Percentiles rank a stretch among this genome's conserved stretches.
Evolutionary conservation across 1,139 yeast species (phyloP).

Genomic region (Debaryomyces coudertii): DNA sequence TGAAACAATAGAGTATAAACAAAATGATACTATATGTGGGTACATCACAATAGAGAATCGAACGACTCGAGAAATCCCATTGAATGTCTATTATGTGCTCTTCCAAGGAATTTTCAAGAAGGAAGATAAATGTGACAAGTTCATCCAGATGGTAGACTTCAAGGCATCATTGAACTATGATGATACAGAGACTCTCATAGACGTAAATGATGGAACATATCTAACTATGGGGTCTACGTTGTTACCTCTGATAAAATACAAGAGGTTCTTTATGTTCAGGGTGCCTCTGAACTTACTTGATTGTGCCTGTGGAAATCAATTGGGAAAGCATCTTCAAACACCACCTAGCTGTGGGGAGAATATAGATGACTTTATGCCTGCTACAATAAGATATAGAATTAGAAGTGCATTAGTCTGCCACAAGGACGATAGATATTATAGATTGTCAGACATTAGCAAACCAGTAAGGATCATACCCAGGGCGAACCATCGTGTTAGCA

Average conservation of each 20-base stretch:
- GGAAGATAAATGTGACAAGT: slow-evolving; percentile 21
- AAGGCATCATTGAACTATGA: slow-evolving; percentile 37
- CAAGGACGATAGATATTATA: slow-evolving; percentile 9
- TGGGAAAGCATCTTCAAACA: slow-evolving; percentile 1
- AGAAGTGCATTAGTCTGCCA: slow-evolving; percentile 1
- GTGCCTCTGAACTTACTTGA: slow-evolving; percentile 44
- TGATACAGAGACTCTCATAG: slow-evolving; percentile 15
- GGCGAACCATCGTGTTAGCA: neutral
- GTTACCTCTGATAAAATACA: slow-evolving; percentile 33
- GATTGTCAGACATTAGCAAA: neutral
- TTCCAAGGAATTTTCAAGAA: slow-evolving; percentile 39
- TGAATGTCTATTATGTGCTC: slow-evolving; percentile 44
- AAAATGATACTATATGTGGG: slow-evolving; percentile 45
- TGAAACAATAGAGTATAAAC: slow-evolving; percentile 38
- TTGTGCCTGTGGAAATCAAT: slow-evolving; percentile 30
- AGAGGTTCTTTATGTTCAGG: slow-evolving; percentile 44
- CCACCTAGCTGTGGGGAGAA: slow-evolving; percentile 6
- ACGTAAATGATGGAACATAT: slow-evolving; percentile 32
- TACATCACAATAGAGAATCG: slow-evolving; percentile 34
- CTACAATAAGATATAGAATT: slow-evolving; percentile 4
- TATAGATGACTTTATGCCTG: slow-evolving; percentile 1
- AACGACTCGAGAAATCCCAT: slow-evolving; percentile 29
- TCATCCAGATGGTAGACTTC: slow-evolving; percentile 48
- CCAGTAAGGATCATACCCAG: neutral
- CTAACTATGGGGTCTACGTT: slow-evolving; percentile 31